Evolutionary conservation across 345 rosid species (phyloP).

Genomic region (Firmiana major): DNA sequence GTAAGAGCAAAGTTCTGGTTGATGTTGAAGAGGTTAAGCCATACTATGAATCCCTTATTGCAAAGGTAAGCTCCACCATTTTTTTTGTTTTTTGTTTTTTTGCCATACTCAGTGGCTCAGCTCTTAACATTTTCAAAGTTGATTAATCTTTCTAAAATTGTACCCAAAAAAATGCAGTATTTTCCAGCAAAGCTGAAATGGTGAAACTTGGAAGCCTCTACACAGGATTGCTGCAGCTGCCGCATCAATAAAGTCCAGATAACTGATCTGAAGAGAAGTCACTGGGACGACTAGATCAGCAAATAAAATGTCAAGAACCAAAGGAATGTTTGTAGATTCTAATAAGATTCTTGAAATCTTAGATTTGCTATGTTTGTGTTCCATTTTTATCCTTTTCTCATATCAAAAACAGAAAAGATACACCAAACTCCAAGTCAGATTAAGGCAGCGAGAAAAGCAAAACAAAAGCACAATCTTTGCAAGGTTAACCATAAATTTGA

Average conservation of each 20-base stretch:
- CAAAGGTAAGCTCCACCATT: conserved; percentile 25
- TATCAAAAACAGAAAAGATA: too few relatives aligned
- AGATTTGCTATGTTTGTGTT: too few relatives aligned
- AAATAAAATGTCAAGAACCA: neutral
- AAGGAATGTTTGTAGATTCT: neutral
- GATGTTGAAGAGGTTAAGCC: conserved; percentile 41
- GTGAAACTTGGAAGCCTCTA: conserved; percentile 18
- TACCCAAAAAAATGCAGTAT: conserved; percentile 21
- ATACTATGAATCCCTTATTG: conserved; percentile 39
- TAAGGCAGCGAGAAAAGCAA: neutral
- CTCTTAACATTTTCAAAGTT: neutral
- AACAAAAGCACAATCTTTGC: neutral
- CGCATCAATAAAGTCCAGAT: neutral
- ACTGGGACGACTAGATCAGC: neutral
- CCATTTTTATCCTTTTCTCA: neutral
- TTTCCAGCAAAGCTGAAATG: conserved; percentile 34
- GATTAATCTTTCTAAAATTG: neutral
- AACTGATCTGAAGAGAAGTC: neutral
- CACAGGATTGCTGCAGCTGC: neutral
- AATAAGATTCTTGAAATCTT: neutral
- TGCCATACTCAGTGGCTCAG: neutral
- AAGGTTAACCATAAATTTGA: neutral
- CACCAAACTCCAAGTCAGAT: neutral
- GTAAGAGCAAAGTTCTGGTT: conserved; percentile 26
- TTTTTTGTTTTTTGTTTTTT: neutral